Base-by-base conservation (phyloP, 2,329 filamentous ascomycete genomes). In the Neofusicoccum cordaticola region DNA sequence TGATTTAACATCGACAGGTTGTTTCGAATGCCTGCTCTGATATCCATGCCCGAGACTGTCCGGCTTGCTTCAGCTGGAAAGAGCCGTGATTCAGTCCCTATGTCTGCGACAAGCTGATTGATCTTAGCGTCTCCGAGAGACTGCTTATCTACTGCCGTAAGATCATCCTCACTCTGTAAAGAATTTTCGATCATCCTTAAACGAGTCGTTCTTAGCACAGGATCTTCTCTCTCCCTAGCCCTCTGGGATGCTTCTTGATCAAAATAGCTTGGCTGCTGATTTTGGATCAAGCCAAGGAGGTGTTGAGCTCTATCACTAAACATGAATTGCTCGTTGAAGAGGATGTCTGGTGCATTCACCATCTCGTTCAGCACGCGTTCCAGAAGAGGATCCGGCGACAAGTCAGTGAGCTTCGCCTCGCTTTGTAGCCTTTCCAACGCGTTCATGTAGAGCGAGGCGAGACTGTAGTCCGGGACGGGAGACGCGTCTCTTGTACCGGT, bases 261-360 rank as follows among this genome's bases (percentile, higher is more conserved):
- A 15, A 60, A 39, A 19, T 48, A 60, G n/a, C n/a, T 6, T 13
- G 56, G 42, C 13, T 7, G 12, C 12, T 60, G 47, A 15, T 15
- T 35, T 37, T 31, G 15, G 31, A 60, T 60, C 27, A 15, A 27
- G 35, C 47, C 56, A 5, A 27, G 56, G 5, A 60, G 42, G 3
- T 42, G 47, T 12, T 42, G 22, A 35, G 56, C 56, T 47, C 56
- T 47, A 11, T 42, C 56, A 5, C 34, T 27, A n/a, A 60, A 60
- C 56, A 60, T 47, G 31, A 60, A 60, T 37, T 60, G 56, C 13
- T 47, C 56, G 3, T 60, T 42, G 39, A 47, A 47, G 56, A 60
- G 42, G 35, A 60, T 22, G 11, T 60, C 56, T 47, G 35, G 41
- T 35, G 42, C 44, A 6, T 39, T 11, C 31, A 60, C 31, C 3